Percentiles rank a stretch among this genome's conserved stretches.
phyloP scores from a whole-genome alignment of 2,329 filamentous ascomycete genomes.

The Hymenoscyphus fructigenus region DNA sequence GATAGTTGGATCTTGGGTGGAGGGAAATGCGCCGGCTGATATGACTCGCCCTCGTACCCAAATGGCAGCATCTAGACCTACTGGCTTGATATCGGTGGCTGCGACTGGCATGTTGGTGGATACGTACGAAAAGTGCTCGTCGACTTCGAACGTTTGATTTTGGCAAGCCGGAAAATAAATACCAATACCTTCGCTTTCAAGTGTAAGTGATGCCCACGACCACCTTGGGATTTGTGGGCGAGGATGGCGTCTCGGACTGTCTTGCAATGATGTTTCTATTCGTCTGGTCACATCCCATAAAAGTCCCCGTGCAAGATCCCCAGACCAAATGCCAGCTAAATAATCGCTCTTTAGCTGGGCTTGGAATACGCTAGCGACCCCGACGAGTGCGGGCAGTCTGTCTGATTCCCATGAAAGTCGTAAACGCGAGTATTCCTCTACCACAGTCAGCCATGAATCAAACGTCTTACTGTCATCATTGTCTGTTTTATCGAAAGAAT shows the following conservation, averaged over 20 bases:
- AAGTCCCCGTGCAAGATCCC: not conserved
- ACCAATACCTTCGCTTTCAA: not conserved
- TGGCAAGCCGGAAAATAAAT: not conserved
- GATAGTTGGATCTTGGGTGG: not conserved
- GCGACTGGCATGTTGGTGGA: not conserved
- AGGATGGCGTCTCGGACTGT: not conserved
- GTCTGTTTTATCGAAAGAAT: not conserved
- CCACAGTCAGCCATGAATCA: constrained; percentile 1
- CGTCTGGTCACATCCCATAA: constrained; percentile 6
- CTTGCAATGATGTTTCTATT: not conserved
- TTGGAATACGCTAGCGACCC: constrained; percentile 10
- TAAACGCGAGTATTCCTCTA: constrained; percentile 6
- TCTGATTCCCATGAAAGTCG: constrained; percentile 6
- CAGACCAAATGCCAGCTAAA: constrained; percentile 11
- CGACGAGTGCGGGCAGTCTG: constrained; percentile 11
- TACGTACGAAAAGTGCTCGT: not conserved
- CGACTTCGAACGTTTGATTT: not conserved
- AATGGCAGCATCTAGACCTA: not conserved
- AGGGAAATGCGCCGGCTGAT: not conserved
- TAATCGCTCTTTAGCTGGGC: constrained; percentile 2
- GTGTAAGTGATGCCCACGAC: constrained; percentile 8
- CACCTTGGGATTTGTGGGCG: not conserved
- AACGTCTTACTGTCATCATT: not conserved
- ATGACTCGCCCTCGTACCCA: not conserved
- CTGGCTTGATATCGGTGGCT: not conserved